Evolutionary conservation across 805 yeast genomes (phyloP).

Genomic region (Naumovozyma baii): DNA sequence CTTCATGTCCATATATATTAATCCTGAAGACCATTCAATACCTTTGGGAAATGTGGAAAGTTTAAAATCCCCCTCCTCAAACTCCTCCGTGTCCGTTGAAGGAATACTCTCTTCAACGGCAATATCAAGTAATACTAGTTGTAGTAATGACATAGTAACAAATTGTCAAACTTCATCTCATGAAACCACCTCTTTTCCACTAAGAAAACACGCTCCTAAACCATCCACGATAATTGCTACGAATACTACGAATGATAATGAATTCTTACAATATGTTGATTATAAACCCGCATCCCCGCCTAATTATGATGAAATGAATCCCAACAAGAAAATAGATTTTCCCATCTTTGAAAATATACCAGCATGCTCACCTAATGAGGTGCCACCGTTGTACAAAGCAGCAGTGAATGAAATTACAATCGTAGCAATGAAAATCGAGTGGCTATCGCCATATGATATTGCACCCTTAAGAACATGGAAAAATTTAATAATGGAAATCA

Average conservation of each 20-base stretch:
- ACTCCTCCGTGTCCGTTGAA: not conserved
- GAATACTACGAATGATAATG: slow-evolving; percentile 8
- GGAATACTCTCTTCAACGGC: not conserved
- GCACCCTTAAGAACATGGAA: slow-evolving; percentile 65
- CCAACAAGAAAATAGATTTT: slow-evolving; percentile 22
- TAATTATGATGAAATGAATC: slow-evolving; percentile 18
- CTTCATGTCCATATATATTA: too few relatives aligned
- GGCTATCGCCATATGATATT: slow-evolving; percentile 68
- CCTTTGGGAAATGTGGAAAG: slow-evolving; percentile 1
- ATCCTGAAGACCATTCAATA: too few relatives aligned
- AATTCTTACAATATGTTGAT: slow-evolving; percentile 25
- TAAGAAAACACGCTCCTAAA: not conserved
- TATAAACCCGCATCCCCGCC: slow-evolving; percentile 32
- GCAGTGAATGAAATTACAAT: slow-evolving; percentile 52
- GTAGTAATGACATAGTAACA: not conserved
- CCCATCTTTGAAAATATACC: slow-evolving; percentile 30
- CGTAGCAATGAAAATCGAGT: slow-evolving; percentile 58
- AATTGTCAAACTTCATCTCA: not conserved
- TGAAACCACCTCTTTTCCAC: not conserved
- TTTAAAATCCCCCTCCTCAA: slow-evolving; percentile 4
- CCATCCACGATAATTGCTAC: not conserved
- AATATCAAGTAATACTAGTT: not conserved
- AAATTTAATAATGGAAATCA: slow-evolving; percentile 56
- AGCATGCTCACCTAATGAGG: slow-evolving; percentile 28
- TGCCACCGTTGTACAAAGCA: slow-evolving; percentile 58